These are phyloP conservation scores for Cladosporium sp. DNA, from an alignment of 2,329 filamentous ascomycete species.

Conservation along the genomic window DNA sequence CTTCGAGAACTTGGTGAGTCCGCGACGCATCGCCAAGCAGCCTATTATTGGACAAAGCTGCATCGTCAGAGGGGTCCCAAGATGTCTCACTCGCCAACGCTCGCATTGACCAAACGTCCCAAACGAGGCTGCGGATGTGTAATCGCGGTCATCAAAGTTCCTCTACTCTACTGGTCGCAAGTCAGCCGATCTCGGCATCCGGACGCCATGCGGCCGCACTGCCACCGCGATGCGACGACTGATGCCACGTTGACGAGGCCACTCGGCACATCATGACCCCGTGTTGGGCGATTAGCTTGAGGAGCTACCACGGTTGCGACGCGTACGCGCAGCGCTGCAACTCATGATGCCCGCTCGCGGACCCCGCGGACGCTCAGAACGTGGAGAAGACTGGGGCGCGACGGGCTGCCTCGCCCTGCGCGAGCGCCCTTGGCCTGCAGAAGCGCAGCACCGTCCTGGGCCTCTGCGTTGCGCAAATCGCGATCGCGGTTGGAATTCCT, in stretches of 20 bases:
- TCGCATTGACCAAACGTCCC: too few species aligned
- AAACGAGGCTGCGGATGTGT: too few species aligned
- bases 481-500: not conserved
- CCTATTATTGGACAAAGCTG: too few species aligned
- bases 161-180: too few species aligned
- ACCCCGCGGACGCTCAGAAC: not conserved
- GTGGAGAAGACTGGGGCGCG: not conserved
- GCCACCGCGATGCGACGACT: not conserved
- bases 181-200: not conserved
- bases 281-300: not conserved
- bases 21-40: too few species aligned
- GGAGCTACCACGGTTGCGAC: not conserved
- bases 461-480: not conserved
- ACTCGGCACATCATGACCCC: not conserved
- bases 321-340: not conserved
- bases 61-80: too few species aligned
- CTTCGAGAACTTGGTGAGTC: too few species aligned
- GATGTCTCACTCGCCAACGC: too few species aligned
- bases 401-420: not conserved
- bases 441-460: not conserved
- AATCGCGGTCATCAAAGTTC: too few species aligned
- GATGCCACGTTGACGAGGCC: not conserved
- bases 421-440: not conserved
- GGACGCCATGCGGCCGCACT: not conserved
- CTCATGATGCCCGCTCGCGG: not conserved